Evolutionary conservation across 441 rosid species (phyloP).

Genomic region (Erodium texanum): DNA sequence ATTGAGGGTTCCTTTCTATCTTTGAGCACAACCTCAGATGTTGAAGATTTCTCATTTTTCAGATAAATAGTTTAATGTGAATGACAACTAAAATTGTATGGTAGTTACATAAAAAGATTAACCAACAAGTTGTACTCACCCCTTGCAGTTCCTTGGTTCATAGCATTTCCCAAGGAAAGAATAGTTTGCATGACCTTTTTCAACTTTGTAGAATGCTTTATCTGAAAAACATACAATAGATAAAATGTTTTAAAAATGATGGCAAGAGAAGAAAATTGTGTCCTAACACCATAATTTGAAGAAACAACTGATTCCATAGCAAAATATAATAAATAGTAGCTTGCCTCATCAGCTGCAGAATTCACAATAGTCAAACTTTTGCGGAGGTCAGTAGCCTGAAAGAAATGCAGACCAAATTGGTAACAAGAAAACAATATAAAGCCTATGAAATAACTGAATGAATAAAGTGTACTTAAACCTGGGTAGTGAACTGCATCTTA

Average conservation of each 20-base stretch:
- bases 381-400: slow-evolving; percentile 83
- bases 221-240: slow-evolving; percentile 35
- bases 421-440: slow-evolving; percentile 18
- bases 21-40: not conserved
- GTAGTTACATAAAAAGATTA: not conserved
- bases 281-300: slow-evolving; percentile 5
- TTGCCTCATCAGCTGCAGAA: slow-evolving; percentile 82
- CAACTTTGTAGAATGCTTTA: slow-evolving; percentile 62
- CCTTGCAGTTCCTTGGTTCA: slow-evolving; percentile 94
- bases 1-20: not conserved
- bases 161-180: slow-evolving; percentile 86
- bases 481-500: slow-evolving; percentile 69
- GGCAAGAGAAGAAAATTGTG: not conserved
- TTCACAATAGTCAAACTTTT: slow-evolving; percentile 51
- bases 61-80: not conserved
- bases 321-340: slow-evolving; percentile 21
- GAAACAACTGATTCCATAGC: slow-evolving; percentile 7
- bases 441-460: slow-evolving; percentile 15
- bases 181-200: slow-evolving; percentile 83
- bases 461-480: slow-evolving; percentile 44
- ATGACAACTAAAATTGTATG: not conserved
- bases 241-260: not conserved
- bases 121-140: slow-evolving; percentile 41
- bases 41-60: not conserved
- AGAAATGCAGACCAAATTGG: slow-evolving; percentile 15